Base-by-base conservation (phyloP, 148 eudicot genomes). In the Vaccinium vitisidaea region DNA sequence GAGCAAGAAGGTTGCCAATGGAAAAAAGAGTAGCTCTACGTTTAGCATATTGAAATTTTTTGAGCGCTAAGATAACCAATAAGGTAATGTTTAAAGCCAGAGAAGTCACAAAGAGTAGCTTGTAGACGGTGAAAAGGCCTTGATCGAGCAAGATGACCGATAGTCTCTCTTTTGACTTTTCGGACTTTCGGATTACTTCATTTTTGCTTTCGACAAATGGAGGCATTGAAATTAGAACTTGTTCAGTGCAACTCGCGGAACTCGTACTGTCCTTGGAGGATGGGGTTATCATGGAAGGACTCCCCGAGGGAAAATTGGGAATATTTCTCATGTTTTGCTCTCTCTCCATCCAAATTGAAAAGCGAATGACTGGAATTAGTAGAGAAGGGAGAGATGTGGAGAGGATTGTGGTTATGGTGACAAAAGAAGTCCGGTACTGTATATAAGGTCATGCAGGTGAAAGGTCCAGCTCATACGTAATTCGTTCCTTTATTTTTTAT, bases 41-140 rank as follows among this genome's bases (percentile, higher is more conserved):
- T 25, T 83, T 82, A 2, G 87, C 91, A 23, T 90, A 90, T 4
- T 82, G 83, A 58, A 90, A 90, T 0, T 88, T 15, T 0, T 88
- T 88, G 3, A 70, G 58, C 15, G 87, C 86, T 15, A 90, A 87
- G 56, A 90, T 86, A 36, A 86, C 77, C 59, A 90, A 78, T 0
- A 75, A 73, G 0, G 84, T 88, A 7, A 79, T 79, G 71, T 90
- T 90, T 0, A 90, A 18, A n/a, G 80, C 50, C 76, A 88, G 54
- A 50, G 83, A 88, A 27, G 83, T 80, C 0, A 70, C 80, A 27
- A 88, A 86, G n/a, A 90, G 85, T 46, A 87, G 50, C 84, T 90
- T 90, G 82, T 90, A 90, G 36, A 90, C 90, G 1, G 91, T 90
- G 77, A 88, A 90, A 75, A 90, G 82, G 46, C 91, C 91, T 86